These are phyloP conservation scores for Penicillium manginii DNA, from an alignment of 495 filamentous ascomycete species.

Conservation along the genomic window DNA sequence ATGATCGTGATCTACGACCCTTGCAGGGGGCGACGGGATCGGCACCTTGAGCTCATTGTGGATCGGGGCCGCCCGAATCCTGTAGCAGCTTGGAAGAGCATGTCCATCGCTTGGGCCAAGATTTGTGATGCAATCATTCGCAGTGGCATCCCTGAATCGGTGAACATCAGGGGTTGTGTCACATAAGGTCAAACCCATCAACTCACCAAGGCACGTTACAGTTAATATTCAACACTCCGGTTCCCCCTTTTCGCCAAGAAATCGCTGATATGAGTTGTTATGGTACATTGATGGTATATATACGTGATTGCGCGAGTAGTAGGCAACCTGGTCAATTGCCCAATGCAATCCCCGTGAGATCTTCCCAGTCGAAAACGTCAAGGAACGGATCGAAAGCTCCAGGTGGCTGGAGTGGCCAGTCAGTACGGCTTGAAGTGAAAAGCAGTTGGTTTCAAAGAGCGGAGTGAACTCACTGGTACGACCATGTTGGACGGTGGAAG, in stretches of 20 bases:
- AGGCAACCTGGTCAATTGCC: conserved; percentile 19
- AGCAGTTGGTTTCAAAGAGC: neutral
- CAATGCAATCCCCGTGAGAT: conserved; percentile 42
- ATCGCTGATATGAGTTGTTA: neutral
- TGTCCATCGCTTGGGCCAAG: neutral
- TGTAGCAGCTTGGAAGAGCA: neutral
- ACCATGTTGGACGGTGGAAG: conserved; percentile 30
- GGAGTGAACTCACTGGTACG: conserved; percentile 32
- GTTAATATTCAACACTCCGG: too few relatives aligned
- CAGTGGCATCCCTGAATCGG: too few relatives aligned
- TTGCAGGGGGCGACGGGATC: neutral
- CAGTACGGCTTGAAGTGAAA: neutral
- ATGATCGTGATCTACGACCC: neutral
- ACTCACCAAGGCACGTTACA: too few relatives aligned
- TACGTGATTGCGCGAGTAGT: neutral
- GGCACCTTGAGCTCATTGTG: neutral
- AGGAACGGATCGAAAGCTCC: conserved; percentile 48
- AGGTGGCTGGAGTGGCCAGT: conserved; percentile 30
- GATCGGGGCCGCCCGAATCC: neutral
- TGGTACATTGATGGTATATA: neutral
- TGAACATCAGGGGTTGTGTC: too few relatives aligned
- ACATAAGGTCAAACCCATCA: too few relatives aligned
- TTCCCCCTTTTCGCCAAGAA: too few relatives aligned
- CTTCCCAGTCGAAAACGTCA: conserved; percentile 50
- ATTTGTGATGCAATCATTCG: neutral